These are phyloP conservation scores for Lolium multiflorum DNA, from an alignment of 176 grass and related monocot genomes.

Conservation along the genomic window DNA sequence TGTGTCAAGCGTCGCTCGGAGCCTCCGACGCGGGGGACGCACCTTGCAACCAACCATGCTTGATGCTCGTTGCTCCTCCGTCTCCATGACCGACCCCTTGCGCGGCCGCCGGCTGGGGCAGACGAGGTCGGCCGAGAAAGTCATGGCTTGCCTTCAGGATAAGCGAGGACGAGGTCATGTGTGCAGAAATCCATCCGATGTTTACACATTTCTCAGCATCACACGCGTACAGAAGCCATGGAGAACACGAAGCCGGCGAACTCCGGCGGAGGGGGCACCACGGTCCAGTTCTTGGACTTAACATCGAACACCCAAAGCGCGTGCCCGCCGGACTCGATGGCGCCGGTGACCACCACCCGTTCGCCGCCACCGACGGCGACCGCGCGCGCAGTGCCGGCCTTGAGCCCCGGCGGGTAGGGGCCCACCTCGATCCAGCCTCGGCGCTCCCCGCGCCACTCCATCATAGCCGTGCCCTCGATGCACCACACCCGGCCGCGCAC, in stretches of 20 bases:
- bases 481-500: slow-evolving; percentile 53
- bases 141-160: no score
- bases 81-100: background rate
- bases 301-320: slow-evolving; percentile 26
- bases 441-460: slow-evolving; percentile 30
- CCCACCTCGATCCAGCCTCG: slow-evolving; percentile 54
- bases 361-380: slow-evolving; percentile 10
- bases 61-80: no score
- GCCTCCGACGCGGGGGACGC: no score
- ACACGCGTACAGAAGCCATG: slow-evolving; percentile 49
- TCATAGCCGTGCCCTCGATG: slow-evolving; percentile 40
- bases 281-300: slow-evolving; percentile 54
- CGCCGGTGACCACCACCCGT: background rate
- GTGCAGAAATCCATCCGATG: no score
- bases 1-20: no score
- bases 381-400: slow-evolving; percentile 20
- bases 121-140: background rate
- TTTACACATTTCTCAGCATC: background rate
- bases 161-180: no score
- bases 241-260: slow-evolving; percentile 69
- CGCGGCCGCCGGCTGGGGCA: no score
- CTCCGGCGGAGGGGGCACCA: slow-evolving; percentile 44
- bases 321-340: background rate
- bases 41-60: no score
- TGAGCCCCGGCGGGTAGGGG: slow-evolving; percentile 45